A percentile compares a stretch with the other conserved stretches of the same genome.
Conservation (phyloP, 148 eudicot genomes). For the Salicornia ramosissima region DNA sequence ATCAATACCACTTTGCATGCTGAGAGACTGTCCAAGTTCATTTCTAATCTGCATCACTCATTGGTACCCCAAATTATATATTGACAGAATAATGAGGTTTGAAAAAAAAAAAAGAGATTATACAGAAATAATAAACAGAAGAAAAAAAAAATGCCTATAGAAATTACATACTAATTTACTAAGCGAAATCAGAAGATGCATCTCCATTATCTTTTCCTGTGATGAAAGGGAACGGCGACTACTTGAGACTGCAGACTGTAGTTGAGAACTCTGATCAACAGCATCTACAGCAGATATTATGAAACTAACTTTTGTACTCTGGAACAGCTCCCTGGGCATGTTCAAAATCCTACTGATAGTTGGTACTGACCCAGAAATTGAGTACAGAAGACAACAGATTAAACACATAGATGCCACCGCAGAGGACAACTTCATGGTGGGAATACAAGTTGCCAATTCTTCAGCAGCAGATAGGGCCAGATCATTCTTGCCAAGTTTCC, state of each 20-base stretch:
- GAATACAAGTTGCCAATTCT: conserved; percentile 45
- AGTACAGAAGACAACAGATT: conserved; percentile 57
- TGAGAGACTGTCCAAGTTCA: conserved; percentile 43
- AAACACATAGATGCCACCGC: conserved; percentile 52
- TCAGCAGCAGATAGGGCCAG: conserved; percentile 52
- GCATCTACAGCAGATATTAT: conserved; percentile 78
- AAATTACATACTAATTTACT: conserved; percentile 62
- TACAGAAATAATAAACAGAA: neutral
- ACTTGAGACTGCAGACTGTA: conserved; percentile 61
- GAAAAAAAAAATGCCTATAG: conserved; percentile 6
- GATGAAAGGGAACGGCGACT: conserved; percentile 53
- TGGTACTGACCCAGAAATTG: conserved; percentile 63
- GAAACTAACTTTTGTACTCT: conserved; percentile 72
- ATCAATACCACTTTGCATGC: conserved; percentile 55
- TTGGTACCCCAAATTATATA: conserved; percentile 6
- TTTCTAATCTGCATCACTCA: conserved; percentile 51
- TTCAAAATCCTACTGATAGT: conserved; percentile 52
- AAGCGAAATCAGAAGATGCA: conserved; percentile 69
- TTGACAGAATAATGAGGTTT: neutral
- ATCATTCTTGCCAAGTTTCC: conserved; percentile 70
- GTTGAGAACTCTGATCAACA: conserved; percentile 53
- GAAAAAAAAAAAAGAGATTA: neutral
- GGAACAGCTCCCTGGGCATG: conserved; percentile 58
- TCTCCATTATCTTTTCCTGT: conserved; percentile 53
- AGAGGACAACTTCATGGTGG: conserved; percentile 43